phyloP scores from a whole-genome alignment of 768 basidiomycete species.

The Phlebiopsis gigantea region DNA sequence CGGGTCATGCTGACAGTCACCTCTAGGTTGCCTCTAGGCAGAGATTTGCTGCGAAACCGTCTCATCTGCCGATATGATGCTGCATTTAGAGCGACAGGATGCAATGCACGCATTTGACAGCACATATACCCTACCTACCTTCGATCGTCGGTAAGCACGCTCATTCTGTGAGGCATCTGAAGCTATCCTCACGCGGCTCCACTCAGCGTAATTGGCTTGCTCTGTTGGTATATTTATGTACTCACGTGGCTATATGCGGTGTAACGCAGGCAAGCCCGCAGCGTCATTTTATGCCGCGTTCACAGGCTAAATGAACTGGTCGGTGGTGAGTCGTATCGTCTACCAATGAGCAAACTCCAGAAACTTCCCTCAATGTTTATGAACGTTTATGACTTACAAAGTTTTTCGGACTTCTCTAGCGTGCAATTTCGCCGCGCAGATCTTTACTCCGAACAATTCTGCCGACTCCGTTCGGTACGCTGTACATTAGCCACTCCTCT shows the following conservation, averaged over 20 bases:
- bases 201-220: neutral
- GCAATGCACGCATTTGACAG: neutral
- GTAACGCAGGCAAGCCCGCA: neutral
- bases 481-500: neutral
- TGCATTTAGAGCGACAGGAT: too few relatives aligned
- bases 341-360: too few relatives aligned
- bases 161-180: neutral
- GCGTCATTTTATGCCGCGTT: neutral
- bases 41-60: neutral
- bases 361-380: neutral
- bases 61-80: too few relatives aligned
- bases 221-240: neutral
- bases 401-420: neutral
- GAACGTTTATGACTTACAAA: neutral
- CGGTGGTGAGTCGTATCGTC: too few relatives aligned
- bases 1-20: neutral
- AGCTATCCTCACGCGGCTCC: too few relatives aligned
- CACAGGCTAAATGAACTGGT: neutral
- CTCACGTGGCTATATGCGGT: neutral
- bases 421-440: neutral
- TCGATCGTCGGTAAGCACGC: neutral
- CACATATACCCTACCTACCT: neutral
- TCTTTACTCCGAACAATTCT: neutral
- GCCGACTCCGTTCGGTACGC: neutral
- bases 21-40: neutral